These are phyloP conservation scores for Heterobasidion parviporum DNA, from an alignment of 1,284 basidiomycete genomes.

Conservation along the genomic window DNA sequence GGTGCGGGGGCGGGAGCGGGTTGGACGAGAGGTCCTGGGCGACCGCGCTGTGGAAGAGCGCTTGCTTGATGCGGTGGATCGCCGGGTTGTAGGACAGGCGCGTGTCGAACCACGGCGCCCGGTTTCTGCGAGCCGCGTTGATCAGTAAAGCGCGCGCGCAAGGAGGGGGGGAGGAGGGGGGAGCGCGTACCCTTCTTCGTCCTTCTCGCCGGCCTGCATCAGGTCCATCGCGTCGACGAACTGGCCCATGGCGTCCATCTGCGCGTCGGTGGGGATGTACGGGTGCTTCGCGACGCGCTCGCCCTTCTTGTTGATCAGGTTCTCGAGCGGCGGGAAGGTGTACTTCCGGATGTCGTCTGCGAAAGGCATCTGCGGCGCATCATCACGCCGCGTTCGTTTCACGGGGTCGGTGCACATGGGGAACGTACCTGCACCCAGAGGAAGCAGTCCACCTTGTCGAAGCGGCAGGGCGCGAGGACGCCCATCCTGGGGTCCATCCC, in stretches of 20 bases:
- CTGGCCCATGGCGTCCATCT: constrained; percentile 75
- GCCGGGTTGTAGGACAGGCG: constrained; percentile 80
- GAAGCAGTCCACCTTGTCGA: constrained; percentile 68
- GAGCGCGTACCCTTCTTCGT: constrained; percentile 55
- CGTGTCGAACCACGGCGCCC: constrained; percentile 71
- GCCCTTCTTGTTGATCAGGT: constrained; percentile 71
- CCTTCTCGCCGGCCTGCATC: constrained; percentile 61
- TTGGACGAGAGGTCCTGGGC: constrained; percentile 65
- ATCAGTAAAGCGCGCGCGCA: not conserved
- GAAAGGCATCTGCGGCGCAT: constrained; percentile 71
- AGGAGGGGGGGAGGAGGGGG: not conserved
- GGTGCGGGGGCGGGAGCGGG: constrained; percentile 80
- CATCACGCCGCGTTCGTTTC: not conserved
- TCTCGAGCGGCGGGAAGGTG: constrained; percentile 77
- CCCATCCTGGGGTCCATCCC: constrained; percentile 82
- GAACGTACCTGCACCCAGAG: constrained; percentile 69
- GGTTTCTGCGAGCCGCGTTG: constrained; percentile 32
- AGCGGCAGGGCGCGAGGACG: constrained; percentile 54
- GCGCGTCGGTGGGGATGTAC: constrained; percentile 76
- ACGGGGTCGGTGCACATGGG: not conserved
- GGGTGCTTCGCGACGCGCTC: constrained; percentile 69
- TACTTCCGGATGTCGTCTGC: constrained; percentile 89
- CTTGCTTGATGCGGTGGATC: constrained; percentile 87
- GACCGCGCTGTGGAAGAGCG: constrained; percentile 81
- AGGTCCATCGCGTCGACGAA: constrained; percentile 87